These are phyloP conservation scores for Boletus reticulatus DNA, from an alignment of 768 basidiomycete genomes.

Conservation along the genomic window DNA sequence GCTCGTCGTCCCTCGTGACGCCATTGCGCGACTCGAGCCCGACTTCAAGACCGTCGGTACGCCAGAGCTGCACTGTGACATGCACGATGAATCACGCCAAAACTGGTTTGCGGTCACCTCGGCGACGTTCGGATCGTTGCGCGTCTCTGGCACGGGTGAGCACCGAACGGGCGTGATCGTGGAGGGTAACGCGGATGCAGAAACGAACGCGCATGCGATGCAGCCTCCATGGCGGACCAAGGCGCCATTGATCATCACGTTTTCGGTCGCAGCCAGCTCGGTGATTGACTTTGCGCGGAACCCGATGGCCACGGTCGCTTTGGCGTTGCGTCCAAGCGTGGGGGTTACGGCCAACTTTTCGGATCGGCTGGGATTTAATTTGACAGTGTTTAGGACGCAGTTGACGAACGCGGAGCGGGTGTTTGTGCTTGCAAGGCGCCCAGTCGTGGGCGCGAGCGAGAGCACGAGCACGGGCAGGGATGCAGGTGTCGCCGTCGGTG, in stretches of 20 bases:
- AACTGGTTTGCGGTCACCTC: conserved; percentile 19
- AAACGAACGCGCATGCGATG: not conserved
- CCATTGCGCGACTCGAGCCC: conserved; percentile 12
- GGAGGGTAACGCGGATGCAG: not conserved
- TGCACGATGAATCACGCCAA: conserved; percentile 4
- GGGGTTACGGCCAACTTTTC: conserved; percentile 6
- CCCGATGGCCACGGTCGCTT: conserved; percentile 9
- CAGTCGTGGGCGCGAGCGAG: conserved; percentile 3
- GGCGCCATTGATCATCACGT: conserved; percentile 22
- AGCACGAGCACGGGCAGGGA: not conserved
- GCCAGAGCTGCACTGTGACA: conserved; percentile 20
- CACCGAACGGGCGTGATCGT: conserved; percentile 9
- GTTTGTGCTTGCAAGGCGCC: conserved; percentile 18
- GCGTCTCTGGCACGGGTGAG: conserved; percentile 17
- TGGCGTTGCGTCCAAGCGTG: conserved; percentile 14
- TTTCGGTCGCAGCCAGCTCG: conserved; percentile 7
- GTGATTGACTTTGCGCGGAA: conserved; percentile 13
- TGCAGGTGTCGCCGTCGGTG: not conserved
- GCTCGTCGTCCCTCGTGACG: conserved; percentile 31
- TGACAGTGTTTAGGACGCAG: conserved; percentile 18
- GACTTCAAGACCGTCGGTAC: conserved; percentile 4
- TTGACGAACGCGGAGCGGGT: conserved; percentile 11
- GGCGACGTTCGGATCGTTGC: conserved; percentile 21
- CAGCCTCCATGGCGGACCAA: conserved; percentile 13
- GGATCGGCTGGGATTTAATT: conserved; percentile 5